Base-by-base conservation (phyloP, 1,139 yeast species). In the Tardiomyces blankii region DNA sequence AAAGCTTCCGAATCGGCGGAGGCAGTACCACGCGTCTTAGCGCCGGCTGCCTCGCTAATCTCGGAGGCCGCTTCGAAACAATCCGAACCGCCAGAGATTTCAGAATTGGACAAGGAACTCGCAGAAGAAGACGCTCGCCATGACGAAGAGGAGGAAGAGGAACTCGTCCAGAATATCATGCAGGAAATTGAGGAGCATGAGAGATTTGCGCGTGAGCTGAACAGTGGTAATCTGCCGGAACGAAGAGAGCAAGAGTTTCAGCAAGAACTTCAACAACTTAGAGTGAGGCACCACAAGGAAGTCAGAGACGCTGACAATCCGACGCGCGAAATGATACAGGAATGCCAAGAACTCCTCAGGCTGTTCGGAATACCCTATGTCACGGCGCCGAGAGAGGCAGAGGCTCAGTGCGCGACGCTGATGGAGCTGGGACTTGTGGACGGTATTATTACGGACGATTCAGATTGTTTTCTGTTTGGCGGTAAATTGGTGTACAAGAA, bases 361-460 rank as follows among this genome's bases (percentile, higher is more conserved):
- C 51, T 93, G 47, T 93, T 93, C 68, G 98, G 98, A 1, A 83
- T 91, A 11, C 98, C 98, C 0, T 91, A 78, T 55, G 75, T 91
- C 7, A 86, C 96, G 0, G 96, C 97, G 0, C 97, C 97, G 0
- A 87, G 86, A 87, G 98, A 91, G 64, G 98, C 98, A 1, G 98
- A 91, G 67, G 96, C 97, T 0, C 98, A 91, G 59, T 91, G 98
- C 65, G 96, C 96, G 0, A 86, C 81, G 53, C 66, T 91, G 11
- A 64, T 77, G 43, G 63, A 65, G 23, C 62, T 87, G 16, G 77
- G 76, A 0, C 69, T 91, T 21, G 96, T 91, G 1, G 98, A 93
- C 63, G 99, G 98, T 0, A 84, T 91, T 18, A 82, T 93, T 18
- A 93, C 98, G 0, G 99, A 93, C 62, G 99, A 93, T 69, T 86